A percentile compares a stretch with the other conserved stretches of the same genome.
Evolutionary conservation across 192 early-diverging fungal genomes (phyloP).

Genomic region (Obelidium mucronatum): DNA sequence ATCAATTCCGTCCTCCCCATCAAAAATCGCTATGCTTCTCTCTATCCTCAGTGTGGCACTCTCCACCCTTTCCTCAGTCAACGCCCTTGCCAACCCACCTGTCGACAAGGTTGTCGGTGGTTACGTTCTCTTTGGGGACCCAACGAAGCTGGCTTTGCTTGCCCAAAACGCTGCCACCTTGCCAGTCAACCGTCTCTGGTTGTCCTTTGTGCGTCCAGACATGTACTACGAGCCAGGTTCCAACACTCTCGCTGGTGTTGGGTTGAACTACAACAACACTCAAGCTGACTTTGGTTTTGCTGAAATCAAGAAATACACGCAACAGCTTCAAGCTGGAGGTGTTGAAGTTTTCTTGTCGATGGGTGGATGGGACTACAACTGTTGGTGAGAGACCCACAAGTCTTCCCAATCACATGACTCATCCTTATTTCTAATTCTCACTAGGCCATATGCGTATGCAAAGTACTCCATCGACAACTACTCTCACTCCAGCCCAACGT

Average conservation of each 20-base stretch:
- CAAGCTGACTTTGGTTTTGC: conserved; percentile 15
- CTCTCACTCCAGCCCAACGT: conserved; percentile 4
- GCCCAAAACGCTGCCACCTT: conserved; percentile 25
- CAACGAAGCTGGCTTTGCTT: conserved; percentile 10
- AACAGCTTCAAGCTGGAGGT: conserved; percentile 25
- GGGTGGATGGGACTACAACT: conserved; percentile 33
- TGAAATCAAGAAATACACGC: conserved; percentile 24
- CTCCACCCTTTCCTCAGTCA: background rate
- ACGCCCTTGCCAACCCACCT: background rate
- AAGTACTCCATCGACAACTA: conserved; percentile 25
- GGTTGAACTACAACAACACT: conserved; percentile 19
- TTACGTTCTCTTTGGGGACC: conserved; percentile 26
- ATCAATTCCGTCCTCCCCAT: too few species aligned
- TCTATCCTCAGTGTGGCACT: background rate
- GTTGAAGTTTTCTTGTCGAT: conserved; percentile 31
- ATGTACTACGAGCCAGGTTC: conserved; percentile 17
- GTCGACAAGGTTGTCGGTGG: conserved; percentile 8
- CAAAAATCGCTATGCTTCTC: too few species aligned
- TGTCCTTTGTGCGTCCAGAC: conserved; percentile 28
- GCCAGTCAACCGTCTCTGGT: conserved; percentile 28
- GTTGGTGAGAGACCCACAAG: background rate
- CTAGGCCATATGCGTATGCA: conserved; percentile 11
- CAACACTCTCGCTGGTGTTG: conserved; percentile 16
- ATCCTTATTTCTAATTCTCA: background rate
- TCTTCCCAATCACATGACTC: background rate